These are phyloP conservation scores for Trichoderma sp. DNA, from an alignment of 2,329 filamentous ascomycete genomes.

Conservation along the genomic window DNA sequence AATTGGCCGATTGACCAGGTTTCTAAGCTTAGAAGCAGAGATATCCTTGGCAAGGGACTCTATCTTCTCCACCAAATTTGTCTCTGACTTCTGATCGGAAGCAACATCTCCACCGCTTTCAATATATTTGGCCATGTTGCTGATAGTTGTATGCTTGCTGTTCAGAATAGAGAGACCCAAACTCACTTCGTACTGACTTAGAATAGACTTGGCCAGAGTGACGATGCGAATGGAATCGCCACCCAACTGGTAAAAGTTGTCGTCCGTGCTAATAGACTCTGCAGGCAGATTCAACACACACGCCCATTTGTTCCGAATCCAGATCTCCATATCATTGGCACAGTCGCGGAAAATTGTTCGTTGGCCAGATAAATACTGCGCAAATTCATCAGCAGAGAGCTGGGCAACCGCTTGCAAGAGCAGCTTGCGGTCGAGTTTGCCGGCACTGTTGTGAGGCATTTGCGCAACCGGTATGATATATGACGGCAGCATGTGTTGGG, in stretches of 20 bases:
- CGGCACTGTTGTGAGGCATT: constrained; percentile 24
- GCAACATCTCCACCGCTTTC: not conserved
- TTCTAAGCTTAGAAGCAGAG: not conserved
- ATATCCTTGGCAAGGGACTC: not conserved
- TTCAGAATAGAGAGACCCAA: constrained; percentile 31
- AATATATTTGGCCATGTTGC: constrained; percentile 29
- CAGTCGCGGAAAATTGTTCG: constrained; percentile 1
- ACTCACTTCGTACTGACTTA: constrained; percentile 26
- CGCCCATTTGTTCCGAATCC: constrained; percentile 18
- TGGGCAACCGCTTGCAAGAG: not conserved
- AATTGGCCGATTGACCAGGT: not conserved
- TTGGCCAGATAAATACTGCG: not conserved
- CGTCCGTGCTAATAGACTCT: constrained; percentile 29
- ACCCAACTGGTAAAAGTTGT: constrained; percentile 33
- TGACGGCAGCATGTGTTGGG: constrained; percentile 35
- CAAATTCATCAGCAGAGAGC: not conserved
- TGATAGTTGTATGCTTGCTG: constrained; percentile 31
- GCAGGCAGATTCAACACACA: constrained; percentile 14
- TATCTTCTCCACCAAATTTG: constrained; percentile 9
- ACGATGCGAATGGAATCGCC: constrained; percentile 34
- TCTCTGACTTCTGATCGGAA: not conserved
- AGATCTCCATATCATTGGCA: constrained; percentile 6
- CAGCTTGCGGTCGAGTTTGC: constrained; percentile 25
- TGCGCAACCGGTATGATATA: constrained; percentile 13
- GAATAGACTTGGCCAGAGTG: constrained; percentile 29